A percentile compares a stretch with the other conserved stretches of the same genome.
These are phyloP conservation scores for Ophiostoma populinum DNA, from an alignment of 2,329 filamentous ascomycete species.

Conservation along the genomic window DNA sequence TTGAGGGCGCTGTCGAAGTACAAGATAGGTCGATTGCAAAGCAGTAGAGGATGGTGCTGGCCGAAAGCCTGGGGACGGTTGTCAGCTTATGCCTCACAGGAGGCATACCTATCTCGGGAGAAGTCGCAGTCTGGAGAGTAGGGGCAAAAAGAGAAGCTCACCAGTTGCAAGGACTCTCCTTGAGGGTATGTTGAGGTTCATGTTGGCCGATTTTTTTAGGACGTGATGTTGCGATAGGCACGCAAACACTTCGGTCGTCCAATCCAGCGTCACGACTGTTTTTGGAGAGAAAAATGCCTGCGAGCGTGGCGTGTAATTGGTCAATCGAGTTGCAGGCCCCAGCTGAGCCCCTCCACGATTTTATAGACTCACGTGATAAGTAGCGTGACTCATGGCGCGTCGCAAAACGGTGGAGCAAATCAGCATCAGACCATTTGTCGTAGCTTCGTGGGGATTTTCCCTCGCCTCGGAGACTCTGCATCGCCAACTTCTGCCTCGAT, in stretches of 20 bases:
- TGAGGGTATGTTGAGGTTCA: conserved; percentile 49
- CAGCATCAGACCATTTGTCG: conserved; percentile 13
- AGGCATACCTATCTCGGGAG: too few relatives aligned
- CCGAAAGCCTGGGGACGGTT: conserved; percentile 2
- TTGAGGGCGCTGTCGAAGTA: neutral
- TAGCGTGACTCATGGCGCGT: too few relatives aligned
- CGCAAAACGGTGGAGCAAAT: conserved; percentile 10
- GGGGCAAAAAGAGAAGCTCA: conserved; percentile 20
- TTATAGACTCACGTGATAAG: too few relatives aligned
- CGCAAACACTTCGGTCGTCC: too few relatives aligned
- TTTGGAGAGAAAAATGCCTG: too few relatives aligned
- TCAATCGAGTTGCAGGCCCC: too few relatives aligned
- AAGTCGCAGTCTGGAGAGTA: neutral
- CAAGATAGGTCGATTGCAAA: too few relatives aligned
- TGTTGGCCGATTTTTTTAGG: conserved; percentile 18
- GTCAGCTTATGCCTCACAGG: neutral
- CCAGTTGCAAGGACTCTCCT: conserved; percentile 43
- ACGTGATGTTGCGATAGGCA: too few relatives aligned
- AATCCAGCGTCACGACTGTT: too few relatives aligned
- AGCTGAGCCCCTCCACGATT: too few relatives aligned
- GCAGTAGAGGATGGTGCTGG: conserved; percentile 3
- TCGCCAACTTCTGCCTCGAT: conserved; percentile 1
- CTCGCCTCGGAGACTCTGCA: conserved; percentile 4
- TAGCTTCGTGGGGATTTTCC: conserved; percentile 10
- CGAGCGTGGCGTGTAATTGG: too few relatives aligned